These are phyloP conservation scores for Daldinia loculata DNA, from an alignment of 495 filamentous ascomycete genomes.

Conservation along the genomic window DNA sequence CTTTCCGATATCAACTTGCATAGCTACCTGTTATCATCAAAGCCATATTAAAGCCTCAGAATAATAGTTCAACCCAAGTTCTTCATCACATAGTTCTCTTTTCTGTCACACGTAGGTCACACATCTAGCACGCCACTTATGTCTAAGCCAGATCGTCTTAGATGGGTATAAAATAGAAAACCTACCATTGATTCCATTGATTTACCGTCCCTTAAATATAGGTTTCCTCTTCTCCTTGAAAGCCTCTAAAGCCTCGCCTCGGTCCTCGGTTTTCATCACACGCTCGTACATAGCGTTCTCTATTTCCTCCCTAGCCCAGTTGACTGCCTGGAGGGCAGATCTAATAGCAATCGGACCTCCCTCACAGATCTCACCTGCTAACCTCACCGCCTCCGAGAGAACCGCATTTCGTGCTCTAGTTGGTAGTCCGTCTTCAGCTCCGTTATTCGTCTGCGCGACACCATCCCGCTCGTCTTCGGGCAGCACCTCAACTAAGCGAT, in stretches of 20 bases:
- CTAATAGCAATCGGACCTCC: slow-evolving; percentile 84
- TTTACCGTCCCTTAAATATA: slow-evolving; percentile 72
- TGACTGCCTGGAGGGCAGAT: slow-evolving; percentile 76
- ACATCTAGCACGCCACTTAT: not conserved
- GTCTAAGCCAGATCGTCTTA: too few relatives aligned
- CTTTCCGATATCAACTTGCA: too few relatives aligned
- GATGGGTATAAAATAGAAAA: not conserved
- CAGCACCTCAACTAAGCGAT: slow-evolving; percentile 78
- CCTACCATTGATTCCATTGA: not conserved
- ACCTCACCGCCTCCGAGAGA: slow-evolving; percentile 74
- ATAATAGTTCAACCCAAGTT: too few relatives aligned
- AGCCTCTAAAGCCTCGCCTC: slow-evolving; percentile 83
- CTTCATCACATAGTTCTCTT: too few relatives aligned
- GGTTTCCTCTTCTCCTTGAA: slow-evolving; percentile 94
- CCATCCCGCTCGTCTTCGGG: slow-evolving; percentile 63
- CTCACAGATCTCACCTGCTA: slow-evolving; percentile 84
- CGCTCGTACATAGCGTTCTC: slow-evolving; percentile 83
- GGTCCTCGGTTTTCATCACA: slow-evolving; percentile 83
- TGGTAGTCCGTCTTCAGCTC: slow-evolving; percentile 46
- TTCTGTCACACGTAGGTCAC: too few relatives aligned
- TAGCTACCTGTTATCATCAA: too few relatives aligned
- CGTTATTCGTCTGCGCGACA: slow-evolving; percentile 52
- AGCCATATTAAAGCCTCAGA: too few relatives aligned
- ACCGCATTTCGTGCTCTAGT: slow-evolving; percentile 67
- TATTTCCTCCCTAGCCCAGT: slow-evolving; percentile 67